Base-by-base conservation (phyloP, 129 eudicot species). In the Flaveria ramosissima region DNA sequence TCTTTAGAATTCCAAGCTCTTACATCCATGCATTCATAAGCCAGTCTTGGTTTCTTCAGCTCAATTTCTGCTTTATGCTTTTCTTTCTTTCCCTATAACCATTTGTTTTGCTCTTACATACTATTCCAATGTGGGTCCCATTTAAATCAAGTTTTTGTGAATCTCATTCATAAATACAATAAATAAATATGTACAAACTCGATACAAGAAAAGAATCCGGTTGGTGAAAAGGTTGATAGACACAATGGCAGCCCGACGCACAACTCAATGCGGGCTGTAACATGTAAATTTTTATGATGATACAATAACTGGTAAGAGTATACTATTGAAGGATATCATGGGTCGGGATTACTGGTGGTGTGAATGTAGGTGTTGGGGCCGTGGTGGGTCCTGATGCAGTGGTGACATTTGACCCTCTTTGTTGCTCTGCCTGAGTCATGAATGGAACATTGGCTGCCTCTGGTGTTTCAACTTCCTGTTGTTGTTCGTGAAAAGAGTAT, bases 11-110 rank as follows among this genome's bases (percentile, higher is more conserved):
- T 82, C 89, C 85, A 83, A 87, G 86, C 96, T 84, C 96, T 85
- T 77, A 48, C 62, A 85, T 83, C 91, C 80, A 86, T 88, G 87
- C 83, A 82, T 68, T 51, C 72, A 72, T 84, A 79, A 72, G 41
- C 56, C 46, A 72, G 84, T 84, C 89, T 70, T 81, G 85, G 88
- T 90, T 87, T 76, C 87, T 85, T 85, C 87, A 81, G 91, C 90
- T 84, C 86, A 84, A 72, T 61, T 70, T 82, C 59, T 81, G 87
- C 96, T 90, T 90, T 88, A 90, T 90, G 91, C 92, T 90, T 90
- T 90, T 85, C 90, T 85, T 85, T 81, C 83, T 80, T 80, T 80
- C 83, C 79, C 83, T 53, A 80, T 73, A 80, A 47, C 77, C 81
- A 76, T 55, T 73, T 65, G 59, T 65, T 52, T 79, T 15, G 57